A percentile compares a stretch with the other conserved stretches of the same genome.
These are phyloP conservation scores for Tilletia setariae DNA, from an alignment of 1,284 basidiomycete genomes.

Conservation along the genomic window DNA sequence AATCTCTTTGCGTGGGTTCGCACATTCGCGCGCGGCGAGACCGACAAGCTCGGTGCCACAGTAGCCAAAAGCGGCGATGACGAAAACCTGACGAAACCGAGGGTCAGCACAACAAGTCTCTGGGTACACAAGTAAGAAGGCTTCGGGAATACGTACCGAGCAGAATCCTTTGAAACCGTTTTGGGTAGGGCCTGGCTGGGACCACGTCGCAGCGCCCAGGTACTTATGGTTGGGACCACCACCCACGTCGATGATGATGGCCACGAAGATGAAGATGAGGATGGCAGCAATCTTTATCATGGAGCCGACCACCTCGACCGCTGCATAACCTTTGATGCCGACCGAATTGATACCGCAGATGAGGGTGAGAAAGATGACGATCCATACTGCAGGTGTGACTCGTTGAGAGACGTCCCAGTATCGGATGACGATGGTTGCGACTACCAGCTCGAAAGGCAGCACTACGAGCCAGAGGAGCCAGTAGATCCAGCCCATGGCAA, in stretches of 20 bases:
- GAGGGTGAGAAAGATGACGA: conserved; percentile 39
- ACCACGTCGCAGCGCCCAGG: conserved; percentile 44
- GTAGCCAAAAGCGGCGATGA: conserved; percentile 47
- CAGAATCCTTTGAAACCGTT: conserved; percentile 52
- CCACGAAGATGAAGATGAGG: conserved; percentile 49
- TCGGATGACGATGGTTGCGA: conserved; percentile 46
- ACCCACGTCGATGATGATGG: conserved; percentile 48
- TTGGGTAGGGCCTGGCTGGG: conserved; percentile 44
- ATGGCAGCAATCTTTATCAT: conserved; percentile 50
- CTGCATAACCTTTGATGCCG: conserved; percentile 51
- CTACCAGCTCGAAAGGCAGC: conserved; percentile 47
- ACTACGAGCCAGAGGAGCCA: conserved; percentile 44
- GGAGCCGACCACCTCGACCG: conserved; percentile 46
- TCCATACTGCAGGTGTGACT: conserved; percentile 41
- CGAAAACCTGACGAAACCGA: conserved; percentile 29
- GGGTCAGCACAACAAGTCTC: background rate
- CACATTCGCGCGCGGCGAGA: conserved; percentile 65
- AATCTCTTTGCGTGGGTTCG: conserved; percentile 51
- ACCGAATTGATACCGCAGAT: conserved; percentile 48
- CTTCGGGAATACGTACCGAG: conserved; percentile 12
- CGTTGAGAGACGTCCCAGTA: conserved; percentile 42
- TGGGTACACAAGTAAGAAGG: background rate
- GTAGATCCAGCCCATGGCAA: conserved; percentile 15
- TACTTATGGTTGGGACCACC: conserved; percentile 40
- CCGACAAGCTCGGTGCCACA: conserved; percentile 62